Evolutionary conservation across 495 filamentous ascomycete genomes (phyloP).

Genomic region (Bacidia rubella): DNA sequence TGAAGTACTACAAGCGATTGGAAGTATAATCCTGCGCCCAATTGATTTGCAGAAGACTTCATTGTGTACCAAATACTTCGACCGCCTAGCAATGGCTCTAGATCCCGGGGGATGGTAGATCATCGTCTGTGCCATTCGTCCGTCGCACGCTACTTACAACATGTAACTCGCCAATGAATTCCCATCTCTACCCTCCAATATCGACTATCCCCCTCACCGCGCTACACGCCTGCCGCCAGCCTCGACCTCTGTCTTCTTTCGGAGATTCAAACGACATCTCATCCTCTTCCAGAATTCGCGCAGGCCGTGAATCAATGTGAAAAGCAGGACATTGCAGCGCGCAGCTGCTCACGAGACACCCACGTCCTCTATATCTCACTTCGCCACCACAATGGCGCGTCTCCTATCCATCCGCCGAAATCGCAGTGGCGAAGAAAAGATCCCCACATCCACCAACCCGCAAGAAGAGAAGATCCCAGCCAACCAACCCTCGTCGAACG

Average conservation of each 20-base stretch:
- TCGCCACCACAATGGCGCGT: not conserved
- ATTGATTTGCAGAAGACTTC: too few relatives aligned
- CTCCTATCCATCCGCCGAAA: not conserved
- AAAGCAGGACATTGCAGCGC: not conserved
- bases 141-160: not conserved
- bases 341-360: not conserved
- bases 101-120: not conserved
- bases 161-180: not conserved
- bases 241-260: not conserved
- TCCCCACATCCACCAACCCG: not conserved
- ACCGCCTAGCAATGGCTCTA: not conserved
- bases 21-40: not conserved
- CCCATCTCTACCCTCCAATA: not conserved
- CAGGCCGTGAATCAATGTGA: not conserved
- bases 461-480: not conserved
- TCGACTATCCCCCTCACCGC: too few relatives aligned
- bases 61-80: too few relatives aligned
- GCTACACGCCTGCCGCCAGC: too few relatives aligned
- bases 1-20: not conserved
- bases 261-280: not conserved
- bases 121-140: not conserved
- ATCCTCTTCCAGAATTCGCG: not conserved
- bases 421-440: not conserved
- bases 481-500: too few relatives aligned
- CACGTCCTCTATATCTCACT: too few relatives aligned